A percentile compares a stretch with the other conserved stretches of the same genome.
Evolutionary conservation across 495 filamentous ascomycete genomes (phyloP).

Genomic region (Xylaria flabelliformis): DNA sequence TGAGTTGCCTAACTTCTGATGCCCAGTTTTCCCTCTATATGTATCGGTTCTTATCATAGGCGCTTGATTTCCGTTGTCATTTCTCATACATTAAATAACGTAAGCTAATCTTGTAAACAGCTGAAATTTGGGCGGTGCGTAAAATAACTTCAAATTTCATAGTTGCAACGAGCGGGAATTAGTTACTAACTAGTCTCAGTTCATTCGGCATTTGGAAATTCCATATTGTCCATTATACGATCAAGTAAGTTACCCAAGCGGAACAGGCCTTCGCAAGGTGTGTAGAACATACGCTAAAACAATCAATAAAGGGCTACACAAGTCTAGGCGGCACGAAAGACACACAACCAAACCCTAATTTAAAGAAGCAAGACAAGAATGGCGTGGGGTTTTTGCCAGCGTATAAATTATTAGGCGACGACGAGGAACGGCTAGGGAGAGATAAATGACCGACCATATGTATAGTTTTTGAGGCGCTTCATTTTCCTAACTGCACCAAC

Average conservation of each 20-base stretch:
- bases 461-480: background rate
- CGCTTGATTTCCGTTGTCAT: background rate
- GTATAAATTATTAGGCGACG: conserved; percentile 83
- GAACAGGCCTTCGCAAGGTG: background rate
- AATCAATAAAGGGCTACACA: conserved; percentile 67
- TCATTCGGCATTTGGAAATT: conserved; percentile 78
- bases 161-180: background rate
- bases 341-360: conserved; percentile 85
- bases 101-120: conserved; percentile 20
- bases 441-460: conserved; percentile 49
- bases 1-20: conserved; percentile 74
- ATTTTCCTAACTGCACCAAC: background rate
- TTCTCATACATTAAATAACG: background rate
- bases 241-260: conserved; percentile 33
- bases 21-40: background rate
- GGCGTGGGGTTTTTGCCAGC: conserved; percentile 71
- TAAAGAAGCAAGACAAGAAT: conserved; percentile 51
- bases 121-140: conserved; percentile 28
- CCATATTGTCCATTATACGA: conserved; percentile 89
- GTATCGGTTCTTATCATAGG: background rate
- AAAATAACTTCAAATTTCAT: background rate
- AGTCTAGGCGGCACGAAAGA: conserved; percentile 88
- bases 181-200: conserved; percentile 55
- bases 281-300: conserved; percentile 3
- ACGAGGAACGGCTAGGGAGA: conserved; percentile 84